A percentile compares a stretch with the other conserved stretches of the same genome.
Conservation (phyloP, 2,329 filamentous ascomycete species). For the Xenosphaeropsis pyriputrescens region DNA sequence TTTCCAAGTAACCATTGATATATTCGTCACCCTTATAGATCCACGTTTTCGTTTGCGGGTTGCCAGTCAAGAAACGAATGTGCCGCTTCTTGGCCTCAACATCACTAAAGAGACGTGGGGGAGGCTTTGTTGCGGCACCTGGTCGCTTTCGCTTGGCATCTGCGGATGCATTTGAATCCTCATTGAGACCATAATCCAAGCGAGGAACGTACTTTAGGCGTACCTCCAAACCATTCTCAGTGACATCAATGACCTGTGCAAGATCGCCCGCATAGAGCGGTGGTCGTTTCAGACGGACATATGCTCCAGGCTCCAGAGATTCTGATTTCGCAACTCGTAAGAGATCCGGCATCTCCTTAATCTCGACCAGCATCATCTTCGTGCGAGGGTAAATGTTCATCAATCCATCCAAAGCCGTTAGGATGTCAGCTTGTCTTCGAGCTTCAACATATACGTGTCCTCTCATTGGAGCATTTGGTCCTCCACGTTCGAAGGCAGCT, state of each 20-base stretch:
- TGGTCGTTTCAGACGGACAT: slow-evolving; percentile 73
- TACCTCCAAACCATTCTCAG: slow-evolving; percentile 82
- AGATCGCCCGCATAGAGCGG: slow-evolving; percentile 79
- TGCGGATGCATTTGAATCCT: slow-evolving; percentile 44
- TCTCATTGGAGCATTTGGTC: slow-evolving; percentile 66
- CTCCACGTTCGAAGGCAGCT: slow-evolving; percentile 80
- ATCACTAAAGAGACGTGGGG: slow-evolving; percentile 85
- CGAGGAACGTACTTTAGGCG: slow-evolving; percentile 79
- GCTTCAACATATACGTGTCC: slow-evolving; percentile 95
- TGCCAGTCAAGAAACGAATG: slow-evolving; percentile 39
- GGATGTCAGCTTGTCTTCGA: slow-evolving; percentile 70
- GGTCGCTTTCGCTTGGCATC: slow-evolving; percentile 72
- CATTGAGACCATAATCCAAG: slow-evolving; percentile 79
- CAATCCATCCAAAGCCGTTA: slow-evolving; percentile 69
- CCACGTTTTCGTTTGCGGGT: slow-evolving; percentile 46
- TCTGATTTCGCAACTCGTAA: slow-evolving; percentile 79
- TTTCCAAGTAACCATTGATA: slow-evolving; percentile 82
- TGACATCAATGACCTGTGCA: slow-evolving; percentile 83
- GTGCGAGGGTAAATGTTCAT: slow-evolving; percentile 80
- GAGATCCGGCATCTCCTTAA: slow-evolving; percentile 97
- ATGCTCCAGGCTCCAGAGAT: slow-evolving; percentile 72
- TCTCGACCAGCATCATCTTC: slow-evolving; percentile 77
- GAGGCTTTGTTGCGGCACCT: slow-evolving; percentile 53
- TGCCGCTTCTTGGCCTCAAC: slow-evolving; percentile 83
- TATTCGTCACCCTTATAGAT: slow-evolving; percentile 82